A percentile compares a stretch with the other conserved stretches of the same genome.
Evolutionary conservation across 352 stramenopile genomes (phyloP).

Genomic region (Globisporangium yorkense): DNA sequence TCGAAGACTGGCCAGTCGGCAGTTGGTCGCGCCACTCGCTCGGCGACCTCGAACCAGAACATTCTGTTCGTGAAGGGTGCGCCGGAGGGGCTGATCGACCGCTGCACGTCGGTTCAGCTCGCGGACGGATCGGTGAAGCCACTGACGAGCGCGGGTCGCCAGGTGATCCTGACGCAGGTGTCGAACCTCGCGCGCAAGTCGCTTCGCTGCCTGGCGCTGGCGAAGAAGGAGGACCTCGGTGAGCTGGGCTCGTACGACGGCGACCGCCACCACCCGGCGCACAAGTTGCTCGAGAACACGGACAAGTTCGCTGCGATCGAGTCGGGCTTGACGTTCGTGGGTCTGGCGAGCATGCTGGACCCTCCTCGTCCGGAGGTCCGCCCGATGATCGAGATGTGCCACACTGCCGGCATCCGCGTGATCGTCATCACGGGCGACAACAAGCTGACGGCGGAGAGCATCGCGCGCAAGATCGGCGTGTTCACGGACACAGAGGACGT

Average conservation of each 20-base stretch:
- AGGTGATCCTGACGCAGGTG: constrained; percentile 89
- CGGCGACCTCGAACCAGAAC: constrained; percentile 76
- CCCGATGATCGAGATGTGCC: constrained; percentile 93
- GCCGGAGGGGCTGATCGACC: constrained; percentile 94
- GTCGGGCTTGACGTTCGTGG: constrained; percentile 95
- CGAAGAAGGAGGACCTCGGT: constrained; percentile 92
- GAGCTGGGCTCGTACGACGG: constrained; percentile 76
- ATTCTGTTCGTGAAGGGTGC: constrained; percentile 98
- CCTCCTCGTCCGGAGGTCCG: constrained; percentile 95
- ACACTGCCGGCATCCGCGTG: constrained; percentile 95
- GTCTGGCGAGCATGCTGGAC: constrained; percentile 98
- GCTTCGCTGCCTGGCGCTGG: constrained; percentile 94
- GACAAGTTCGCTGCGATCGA: constrained; percentile 94
- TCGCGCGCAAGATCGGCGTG: constrained; percentile 96
- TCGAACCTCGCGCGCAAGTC: constrained; percentile 90
- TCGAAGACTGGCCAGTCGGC: constrained; percentile 30
- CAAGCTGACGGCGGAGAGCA: constrained; percentile 96
- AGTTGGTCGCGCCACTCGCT: constrained; percentile 47
- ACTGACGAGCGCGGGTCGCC: constrained; percentile 84
- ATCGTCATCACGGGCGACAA: constrained; percentile 99
- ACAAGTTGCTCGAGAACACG: constrained; percentile 76
- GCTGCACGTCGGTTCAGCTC: constrained; percentile 93
- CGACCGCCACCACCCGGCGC: constrained; percentile 76
- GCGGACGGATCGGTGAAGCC: constrained; percentile 90
- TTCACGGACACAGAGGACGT: constrained; percentile 84